Percentiles rank a stretch among this genome's conserved stretches.
phyloP scores from a whole-genome alignment of 495 filamentous ascomycete species.

The Cenococcum geophilum region DNA sequence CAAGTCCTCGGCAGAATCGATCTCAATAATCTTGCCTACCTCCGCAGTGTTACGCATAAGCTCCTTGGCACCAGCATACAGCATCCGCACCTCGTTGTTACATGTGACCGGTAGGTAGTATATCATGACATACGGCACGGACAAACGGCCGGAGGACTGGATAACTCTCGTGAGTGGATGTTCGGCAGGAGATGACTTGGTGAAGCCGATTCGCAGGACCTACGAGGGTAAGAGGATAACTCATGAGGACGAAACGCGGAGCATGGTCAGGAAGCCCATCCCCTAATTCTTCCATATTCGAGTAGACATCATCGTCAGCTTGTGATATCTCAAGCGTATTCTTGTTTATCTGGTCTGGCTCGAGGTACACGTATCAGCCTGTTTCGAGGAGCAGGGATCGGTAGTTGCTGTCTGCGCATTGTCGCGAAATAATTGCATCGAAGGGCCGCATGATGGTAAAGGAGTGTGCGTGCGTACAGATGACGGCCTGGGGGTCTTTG shows the following conservation, averaged over 20 bases:
- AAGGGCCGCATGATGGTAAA: conserved; percentile 11
- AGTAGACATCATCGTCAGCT: conserved; percentile 72
- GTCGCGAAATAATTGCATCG: background rate
- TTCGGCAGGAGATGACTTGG: conserved; percentile 5
- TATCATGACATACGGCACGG: conserved; percentile 84
- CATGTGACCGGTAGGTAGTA: conserved; percentile 89
- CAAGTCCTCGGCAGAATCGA: conserved; percentile 69
- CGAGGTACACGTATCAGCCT: conserved; percentile 26
- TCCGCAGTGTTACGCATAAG: conserved; percentile 86
- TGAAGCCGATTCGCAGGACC: conserved; percentile 29
- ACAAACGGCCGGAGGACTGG: conserved; percentile 55
- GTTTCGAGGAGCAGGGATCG: conserved; percentile 7
- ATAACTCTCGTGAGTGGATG: background rate
- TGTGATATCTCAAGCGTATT: conserved; percentile 76
- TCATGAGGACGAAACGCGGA: conserved; percentile 81
- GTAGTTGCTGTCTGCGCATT: background rate
- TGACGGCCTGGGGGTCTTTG: conserved; percentile 81
- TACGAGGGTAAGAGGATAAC: conserved; percentile 81
- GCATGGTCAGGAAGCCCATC: conserved; percentile 92
- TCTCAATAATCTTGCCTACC: conserved; percentile 73
- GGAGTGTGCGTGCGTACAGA: conserved; percentile 59
- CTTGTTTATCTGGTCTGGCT: conserved; percentile 77
- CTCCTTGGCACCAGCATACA: conserved; percentile 93
- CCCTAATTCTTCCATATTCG: conserved; percentile 65
- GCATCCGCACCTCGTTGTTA: conserved; percentile 77